Evolutionary conservation across 768 basidiomycete species (phyloP), one percentile per base, ranked within the genome.

Genomic region (Suillus occidentalis): DNA sequence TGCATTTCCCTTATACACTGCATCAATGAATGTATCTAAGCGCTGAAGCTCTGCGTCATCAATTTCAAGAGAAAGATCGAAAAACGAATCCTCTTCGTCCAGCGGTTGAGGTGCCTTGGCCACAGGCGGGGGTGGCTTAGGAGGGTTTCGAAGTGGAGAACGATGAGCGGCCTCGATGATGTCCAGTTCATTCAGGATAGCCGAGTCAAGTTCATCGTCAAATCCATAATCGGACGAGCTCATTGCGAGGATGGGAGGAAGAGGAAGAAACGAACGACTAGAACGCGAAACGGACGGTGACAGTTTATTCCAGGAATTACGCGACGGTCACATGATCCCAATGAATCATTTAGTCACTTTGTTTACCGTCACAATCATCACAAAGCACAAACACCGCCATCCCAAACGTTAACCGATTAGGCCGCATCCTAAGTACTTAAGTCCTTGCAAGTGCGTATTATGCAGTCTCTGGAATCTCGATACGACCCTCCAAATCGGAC

Each of bases 171-270:
- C 87, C 77, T 94, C 91, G 53, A 94, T 87, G 22, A 85, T 82
- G 71, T 91, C 88, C 28, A 94, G 81, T 70, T 89, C 82, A 43
- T 82, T 76, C 8, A 92, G 71, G 4, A 85, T 82, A 42, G 82
- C 84, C 52, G 83, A 83, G 75, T 92, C 84, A 45, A 89, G 69
- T 5, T 89, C 88, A 66, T 87, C 87, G 66, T 85, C 84, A 72
- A 90, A 93, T 72, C 88, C 91, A 49, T 83, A 88, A 78, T 91
- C 91, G 42, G 89, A 91, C 80, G 87, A 90, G 90, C 93, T 91
- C 66, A 69, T 67, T 36, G 52, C 47, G 63, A 60, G 42, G 14
- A 55, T 9, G 14, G 59, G 43, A 61, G 39, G 52, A 64, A 58
- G 20, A 31, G 9, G 18, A 40, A 62, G 20, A 39, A 57, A 60